phyloP scores from a whole-genome alignment of 1,284 basidiomycete species.

The Ganoderma leucocontextum region DNA sequence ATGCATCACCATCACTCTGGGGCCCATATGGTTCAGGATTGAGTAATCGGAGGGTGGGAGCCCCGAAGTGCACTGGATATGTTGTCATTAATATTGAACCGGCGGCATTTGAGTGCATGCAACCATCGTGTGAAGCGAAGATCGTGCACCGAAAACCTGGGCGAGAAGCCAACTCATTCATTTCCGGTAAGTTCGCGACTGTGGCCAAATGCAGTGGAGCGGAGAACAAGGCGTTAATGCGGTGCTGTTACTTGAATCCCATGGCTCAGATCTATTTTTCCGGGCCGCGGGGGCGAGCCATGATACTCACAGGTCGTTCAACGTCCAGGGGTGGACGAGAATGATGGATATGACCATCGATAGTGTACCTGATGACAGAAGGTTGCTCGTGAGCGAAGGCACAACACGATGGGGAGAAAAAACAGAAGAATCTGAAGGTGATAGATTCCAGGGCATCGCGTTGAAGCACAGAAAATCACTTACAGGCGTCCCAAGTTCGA shows the following conservation, averaged over 20 bases:
- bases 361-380: slow-evolving; percentile 9
- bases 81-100: neutral
- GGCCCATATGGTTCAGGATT: slow-evolving; percentile 12
- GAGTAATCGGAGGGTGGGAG: slow-evolving; percentile 14
- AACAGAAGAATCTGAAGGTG: neutral
- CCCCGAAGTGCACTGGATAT: neutral
- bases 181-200: slow-evolving; percentile 1
- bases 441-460: neutral
- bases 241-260: neutral
- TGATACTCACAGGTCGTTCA: neutral
- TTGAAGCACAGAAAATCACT: neutral
- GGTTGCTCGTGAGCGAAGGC: neutral
- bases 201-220: slow-evolving; percentile 2
- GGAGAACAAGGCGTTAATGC: slow-evolving; percentile 9
- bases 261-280: neutral
- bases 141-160: neutral
- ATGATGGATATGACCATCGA: neutral
- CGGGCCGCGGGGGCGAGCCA: neutral
- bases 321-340: neutral
- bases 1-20: slow-evolving; percentile 8
- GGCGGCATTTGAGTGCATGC: slow-evolving; percentile 10
- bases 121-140: slow-evolving; percentile 4
- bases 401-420: neutral
- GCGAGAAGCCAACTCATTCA: neutral
- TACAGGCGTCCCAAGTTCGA: neutral